Percentiles rank a stretch among this genome's conserved stretches.
Conservation (phyloP, 441 rosid species). For the Cnidoscolus chayamansa region DNA sequence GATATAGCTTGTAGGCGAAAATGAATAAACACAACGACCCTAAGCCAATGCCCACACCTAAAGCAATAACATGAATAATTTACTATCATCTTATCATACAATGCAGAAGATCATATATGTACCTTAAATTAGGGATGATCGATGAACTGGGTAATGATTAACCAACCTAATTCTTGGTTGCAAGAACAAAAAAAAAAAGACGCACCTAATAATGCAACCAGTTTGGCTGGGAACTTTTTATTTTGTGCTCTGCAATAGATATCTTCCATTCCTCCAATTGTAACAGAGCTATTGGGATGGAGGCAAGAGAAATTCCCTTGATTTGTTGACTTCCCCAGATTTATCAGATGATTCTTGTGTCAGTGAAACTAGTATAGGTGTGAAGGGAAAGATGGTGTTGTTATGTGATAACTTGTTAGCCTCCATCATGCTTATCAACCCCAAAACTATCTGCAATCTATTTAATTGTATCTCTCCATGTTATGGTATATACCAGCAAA, state of each 20-base stretch:
- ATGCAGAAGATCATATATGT: no score
- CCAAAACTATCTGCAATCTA: background rate
- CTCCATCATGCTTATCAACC: background rate
- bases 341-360: background rate
- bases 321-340: background rate
- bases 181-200: no score
- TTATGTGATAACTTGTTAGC: background rate
- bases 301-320: no score
- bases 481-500: background rate
- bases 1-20: background rate
- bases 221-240: no score
- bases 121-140: no score
- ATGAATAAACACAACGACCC: background rate
- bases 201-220: no score
- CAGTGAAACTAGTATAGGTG: slow-evolving; percentile 8
- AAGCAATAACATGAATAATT: background rate
- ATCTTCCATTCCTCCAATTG: no score
- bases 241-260: no score
- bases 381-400: background rate
- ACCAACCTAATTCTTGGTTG: no score
- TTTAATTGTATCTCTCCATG: background rate
- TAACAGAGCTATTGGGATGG: no score
- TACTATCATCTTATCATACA: no score
- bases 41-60: background rate
- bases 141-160: no score